Evolutionary conservation across 108 stramenopile genomes (phyloP).

Genomic region (Cylindrotheca closterium): DNA sequence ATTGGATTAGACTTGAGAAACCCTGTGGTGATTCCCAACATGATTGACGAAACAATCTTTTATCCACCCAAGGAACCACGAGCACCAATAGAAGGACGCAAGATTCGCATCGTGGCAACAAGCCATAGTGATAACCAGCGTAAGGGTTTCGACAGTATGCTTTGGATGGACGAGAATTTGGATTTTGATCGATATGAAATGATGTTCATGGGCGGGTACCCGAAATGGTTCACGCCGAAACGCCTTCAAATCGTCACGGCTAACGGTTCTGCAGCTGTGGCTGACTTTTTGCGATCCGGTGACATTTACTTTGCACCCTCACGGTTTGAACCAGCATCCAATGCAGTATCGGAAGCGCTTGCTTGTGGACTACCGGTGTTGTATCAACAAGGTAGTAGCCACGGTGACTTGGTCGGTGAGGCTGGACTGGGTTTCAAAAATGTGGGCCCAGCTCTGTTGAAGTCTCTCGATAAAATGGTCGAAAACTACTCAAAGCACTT

Average conservation of each 20-base stretch:
- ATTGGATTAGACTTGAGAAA: constrained; percentile 20
- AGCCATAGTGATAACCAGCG: constrained; percentile 16
- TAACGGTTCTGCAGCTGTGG: constrained; percentile 4
- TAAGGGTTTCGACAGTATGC: constrained; percentile 22
- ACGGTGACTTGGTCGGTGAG: constrained; percentile 18
- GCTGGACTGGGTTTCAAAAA: constrained; percentile 7
- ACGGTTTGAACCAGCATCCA: constrained; percentile 19
- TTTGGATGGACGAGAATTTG: constrained; percentile 14
- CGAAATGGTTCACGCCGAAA: background rate
- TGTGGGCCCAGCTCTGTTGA: constrained; percentile 1
- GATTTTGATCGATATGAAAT: constrained; percentile 13
- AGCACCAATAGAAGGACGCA: no score
- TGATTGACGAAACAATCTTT: constrained; percentile 11
- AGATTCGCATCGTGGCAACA: constrained; percentile 22
- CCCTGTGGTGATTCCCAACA: constrained; percentile 24
- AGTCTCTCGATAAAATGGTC: constrained; percentile 5
- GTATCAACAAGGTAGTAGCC: constrained; percentile 24
- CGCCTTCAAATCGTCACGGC: background rate
- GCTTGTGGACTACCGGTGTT: constrained; percentile 20
- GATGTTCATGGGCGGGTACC: constrained; percentile 15
- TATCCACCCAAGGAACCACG: background rate
- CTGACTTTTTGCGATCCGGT: constrained; percentile 16
- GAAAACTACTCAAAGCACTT: background rate
- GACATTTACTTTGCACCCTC: constrained; percentile 23
- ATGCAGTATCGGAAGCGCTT: constrained; percentile 23